Evolutionary conservation across 345 rosid genomes (phyloP).

Genomic region (Melaleuca alternifolia): DNA sequence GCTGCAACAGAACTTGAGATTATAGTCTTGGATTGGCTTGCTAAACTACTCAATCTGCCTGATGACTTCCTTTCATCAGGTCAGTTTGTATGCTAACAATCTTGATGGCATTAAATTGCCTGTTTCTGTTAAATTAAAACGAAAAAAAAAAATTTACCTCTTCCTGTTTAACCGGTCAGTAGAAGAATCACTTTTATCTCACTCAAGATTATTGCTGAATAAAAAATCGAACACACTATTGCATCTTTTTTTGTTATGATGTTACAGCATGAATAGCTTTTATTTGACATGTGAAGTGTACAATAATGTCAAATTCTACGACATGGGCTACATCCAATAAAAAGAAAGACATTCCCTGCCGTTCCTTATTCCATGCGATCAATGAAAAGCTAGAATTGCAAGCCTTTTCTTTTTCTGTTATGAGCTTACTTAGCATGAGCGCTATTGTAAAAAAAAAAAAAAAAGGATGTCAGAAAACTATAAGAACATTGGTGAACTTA

Average conservation of each 20-base stretch:
- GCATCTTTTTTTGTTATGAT: background rate
- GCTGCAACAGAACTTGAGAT: slow-evolving; percentile 92
- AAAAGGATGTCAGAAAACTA: background rate
- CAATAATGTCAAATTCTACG: background rate
- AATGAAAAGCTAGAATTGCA: background rate
- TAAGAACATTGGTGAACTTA: background rate
- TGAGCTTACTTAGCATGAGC: background rate
- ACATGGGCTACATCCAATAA: background rate
- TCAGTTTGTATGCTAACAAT: slow-evolving; percentile 3
- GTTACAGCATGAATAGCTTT: background rate
- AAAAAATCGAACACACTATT: background rate
- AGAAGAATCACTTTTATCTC: background rate
- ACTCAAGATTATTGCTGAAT: background rate
- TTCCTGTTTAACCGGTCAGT: background rate
- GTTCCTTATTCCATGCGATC: background rate
- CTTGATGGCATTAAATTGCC: background rate
- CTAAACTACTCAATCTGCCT: slow-evolving; percentile 69
- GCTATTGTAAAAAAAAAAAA: background rate
- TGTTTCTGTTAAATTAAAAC: background rate
- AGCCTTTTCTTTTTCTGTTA: background rate
- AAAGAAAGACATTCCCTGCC: background rate
- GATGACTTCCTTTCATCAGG: slow-evolving; percentile 66
- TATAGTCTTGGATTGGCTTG: slow-evolving; percentile 92
- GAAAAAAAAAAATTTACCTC: too few relatives aligned
- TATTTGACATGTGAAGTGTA: background rate